These are phyloP conservation scores for Dionaea muscipula DNA, from an alignment of 179 eudicot genomes.

Conservation along the genomic window DNA sequence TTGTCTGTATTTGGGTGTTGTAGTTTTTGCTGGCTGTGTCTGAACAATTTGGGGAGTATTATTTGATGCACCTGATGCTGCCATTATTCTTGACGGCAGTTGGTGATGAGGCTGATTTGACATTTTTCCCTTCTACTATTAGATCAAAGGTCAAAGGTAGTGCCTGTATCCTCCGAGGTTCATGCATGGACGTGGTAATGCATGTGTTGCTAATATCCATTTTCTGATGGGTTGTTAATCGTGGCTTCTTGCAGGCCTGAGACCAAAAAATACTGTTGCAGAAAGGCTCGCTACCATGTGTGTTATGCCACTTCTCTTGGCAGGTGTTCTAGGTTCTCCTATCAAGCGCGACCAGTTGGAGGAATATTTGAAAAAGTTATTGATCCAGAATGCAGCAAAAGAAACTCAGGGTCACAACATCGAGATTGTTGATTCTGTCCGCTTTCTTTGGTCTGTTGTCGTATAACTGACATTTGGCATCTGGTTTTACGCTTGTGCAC, in stretches of 20 bases:
- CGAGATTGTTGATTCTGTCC: constrained; percentile 71
- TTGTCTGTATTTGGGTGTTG: constrained; percentile 15
- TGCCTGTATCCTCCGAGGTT: not conserved
- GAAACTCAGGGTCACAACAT: constrained; percentile 39
- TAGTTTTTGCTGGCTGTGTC: constrained; percentile 78
- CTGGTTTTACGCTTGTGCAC: constrained; percentile 7
- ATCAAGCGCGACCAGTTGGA: constrained; percentile 53
- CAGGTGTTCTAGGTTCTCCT: constrained; percentile 79
- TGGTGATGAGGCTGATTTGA: constrained; percentile 64
- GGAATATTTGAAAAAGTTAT: constrained; percentile 56
- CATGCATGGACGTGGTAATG: not conserved
- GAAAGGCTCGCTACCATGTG: constrained; percentile 75
- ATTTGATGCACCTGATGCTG: constrained; percentile 67
- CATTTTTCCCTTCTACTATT: constrained; percentile 43
- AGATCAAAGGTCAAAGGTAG: constrained; percentile 61
- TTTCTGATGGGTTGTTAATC: not conserved
- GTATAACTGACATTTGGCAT: constrained; percentile 7
- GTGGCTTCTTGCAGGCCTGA: constrained; percentile 38
- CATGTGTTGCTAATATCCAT: constrained; percentile 1
- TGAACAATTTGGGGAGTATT: constrained; percentile 61
- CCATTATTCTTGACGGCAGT: constrained; percentile 77
- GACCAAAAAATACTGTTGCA: constrained; percentile 48
- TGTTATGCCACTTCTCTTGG: constrained; percentile 70
- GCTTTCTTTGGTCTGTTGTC: constrained; percentile 76
- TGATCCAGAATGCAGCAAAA: constrained; percentile 43